Percentiles rank a stretch among this genome's conserved stretches.
phyloP scores from a whole-genome alignment of 495 filamentous ascomycete species.

The Daldinia loculata region DNA sequence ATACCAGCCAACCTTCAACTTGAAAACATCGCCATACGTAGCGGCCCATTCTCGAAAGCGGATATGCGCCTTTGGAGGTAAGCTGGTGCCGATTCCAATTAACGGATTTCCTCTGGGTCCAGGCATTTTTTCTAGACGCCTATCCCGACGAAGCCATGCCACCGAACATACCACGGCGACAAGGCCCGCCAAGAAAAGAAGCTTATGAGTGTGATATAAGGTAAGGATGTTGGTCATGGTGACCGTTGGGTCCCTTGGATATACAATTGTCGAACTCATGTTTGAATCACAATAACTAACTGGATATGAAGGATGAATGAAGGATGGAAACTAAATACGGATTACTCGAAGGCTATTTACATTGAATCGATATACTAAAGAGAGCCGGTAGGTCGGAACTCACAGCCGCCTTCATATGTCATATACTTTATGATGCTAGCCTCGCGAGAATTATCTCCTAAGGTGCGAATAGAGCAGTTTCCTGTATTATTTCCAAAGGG shows the following conservation, averaged over 20 bases:
- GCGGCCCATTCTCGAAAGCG: constrained; percentile 41
- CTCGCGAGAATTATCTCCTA: not conserved
- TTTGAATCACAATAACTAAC: too few species aligned
- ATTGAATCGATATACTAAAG: not conserved
- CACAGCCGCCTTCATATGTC: not conserved
- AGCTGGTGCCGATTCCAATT: constrained; percentile 40
- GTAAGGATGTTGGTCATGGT: not conserved
- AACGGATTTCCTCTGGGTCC: constrained; percentile 36
- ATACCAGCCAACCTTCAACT: constrained; percentile 52
- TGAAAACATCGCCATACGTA: constrained; percentile 50
- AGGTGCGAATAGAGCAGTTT: not conserved
- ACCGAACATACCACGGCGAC: not conserved
- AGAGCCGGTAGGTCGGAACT: not conserved
- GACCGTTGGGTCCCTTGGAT: not conserved
- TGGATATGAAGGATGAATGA: not conserved
- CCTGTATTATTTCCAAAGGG: not conserved
- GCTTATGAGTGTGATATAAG: not conserved
- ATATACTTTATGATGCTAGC: not conserved
- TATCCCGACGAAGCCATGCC: constrained; percentile 31
- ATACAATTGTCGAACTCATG: not conserved
- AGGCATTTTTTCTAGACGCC: constrained; percentile 32
- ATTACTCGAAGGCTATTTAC: not conserved
- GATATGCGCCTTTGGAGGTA: constrained; percentile 28
- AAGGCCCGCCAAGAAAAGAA: not conserved
- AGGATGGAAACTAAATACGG: not conserved